phyloP scores from a whole-genome alignment of 305 asterid species.

The Fraxinus greggii region DNA sequence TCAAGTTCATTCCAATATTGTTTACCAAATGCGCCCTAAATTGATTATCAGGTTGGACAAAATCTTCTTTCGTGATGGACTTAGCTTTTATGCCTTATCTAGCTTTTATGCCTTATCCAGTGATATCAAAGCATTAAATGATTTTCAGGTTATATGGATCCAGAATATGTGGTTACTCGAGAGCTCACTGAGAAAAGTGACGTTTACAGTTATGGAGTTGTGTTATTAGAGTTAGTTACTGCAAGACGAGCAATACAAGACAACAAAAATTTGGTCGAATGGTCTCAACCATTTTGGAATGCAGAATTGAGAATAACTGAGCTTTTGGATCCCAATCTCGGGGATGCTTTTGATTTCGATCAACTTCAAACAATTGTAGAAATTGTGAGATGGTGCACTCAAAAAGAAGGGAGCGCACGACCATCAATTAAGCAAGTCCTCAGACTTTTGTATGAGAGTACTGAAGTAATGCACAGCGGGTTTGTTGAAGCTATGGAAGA shows the following conservation, averaged over 20 bases:
- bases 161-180: constrained; percentile 77
- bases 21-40: not conserved
- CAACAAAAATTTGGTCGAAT: constrained; percentile 78
- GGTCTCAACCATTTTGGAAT: constrained; percentile 54
- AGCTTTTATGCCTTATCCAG: not conserved
- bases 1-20: not conserved
- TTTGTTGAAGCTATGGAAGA: constrained; percentile 78
- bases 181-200: constrained; percentile 97
- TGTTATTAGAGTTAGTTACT: constrained; percentile 67
- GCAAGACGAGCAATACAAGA: constrained; percentile 86
- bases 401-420: constrained; percentile 70
- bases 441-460: constrained; percentile 75
- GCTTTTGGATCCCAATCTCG: constrained; percentile 69
- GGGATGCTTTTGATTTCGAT: constrained; percentile 63
- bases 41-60: not conserved
- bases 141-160: constrained; percentile 84
- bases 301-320: constrained; percentile 58
- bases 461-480: constrained; percentile 67
- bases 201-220: constrained; percentile 83
- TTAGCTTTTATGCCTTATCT: not conserved
- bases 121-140: constrained; percentile 15
- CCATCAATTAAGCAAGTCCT: constrained; percentile 95
- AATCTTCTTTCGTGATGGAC: not conserved
- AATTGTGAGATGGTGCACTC: constrained; percentile 76
- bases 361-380: constrained; percentile 66